Base-by-base conservation (phyloP, 2,329 filamentous ascomycete species). In the Capronia americana region DNA sequence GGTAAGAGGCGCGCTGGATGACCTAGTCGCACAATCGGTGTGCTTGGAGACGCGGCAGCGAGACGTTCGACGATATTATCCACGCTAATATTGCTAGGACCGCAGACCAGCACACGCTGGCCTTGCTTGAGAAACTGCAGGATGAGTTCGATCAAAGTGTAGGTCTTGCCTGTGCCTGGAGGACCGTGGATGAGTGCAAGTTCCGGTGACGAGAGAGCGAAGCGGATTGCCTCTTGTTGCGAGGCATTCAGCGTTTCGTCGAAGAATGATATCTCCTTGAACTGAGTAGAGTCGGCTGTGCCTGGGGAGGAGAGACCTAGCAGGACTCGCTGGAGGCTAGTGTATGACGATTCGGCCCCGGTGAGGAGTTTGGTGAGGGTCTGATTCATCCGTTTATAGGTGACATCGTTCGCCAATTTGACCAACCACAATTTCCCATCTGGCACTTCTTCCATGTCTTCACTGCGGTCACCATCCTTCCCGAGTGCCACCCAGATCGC, bases 21-120 rank as follows among this genome's bases (percentile, higher is more conserved):
- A 0, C 95, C 95, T 0, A 99, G 86, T 1, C 95, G 90, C 41
- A 98, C 86, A 73, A 98, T 92, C 0, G 92, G 90, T 1, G 97
- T 84, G 74, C 92, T 93, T 0, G 91, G 88, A 5, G 71, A 69
- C 2, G 70, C 64, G 23, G 64, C 34, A 1, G 93, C 88, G 1
- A 98, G 85, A 7, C 95, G 88, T 79, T 99, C 95, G 8, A 97
- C 93, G 65, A 99, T 96, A 75, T 99, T 99, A 84, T 99, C 95
- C 0, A 99, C 95, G 0, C 92, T 95, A 72, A 99, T 93, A 76
- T 99, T 99, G 32, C 92, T 97, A 0, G 95, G 95, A 0, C 94
- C 95, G 74, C 95, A 98, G n/a, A 98, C 94, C 1, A 98, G 84
- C 11, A 98, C 83, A 1, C 93, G 87, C 61, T 89, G 85, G 38